Conservation (phyloP, 2,329 filamentous ascomycete species). For the Xenoacremonium recifei region DNA sequence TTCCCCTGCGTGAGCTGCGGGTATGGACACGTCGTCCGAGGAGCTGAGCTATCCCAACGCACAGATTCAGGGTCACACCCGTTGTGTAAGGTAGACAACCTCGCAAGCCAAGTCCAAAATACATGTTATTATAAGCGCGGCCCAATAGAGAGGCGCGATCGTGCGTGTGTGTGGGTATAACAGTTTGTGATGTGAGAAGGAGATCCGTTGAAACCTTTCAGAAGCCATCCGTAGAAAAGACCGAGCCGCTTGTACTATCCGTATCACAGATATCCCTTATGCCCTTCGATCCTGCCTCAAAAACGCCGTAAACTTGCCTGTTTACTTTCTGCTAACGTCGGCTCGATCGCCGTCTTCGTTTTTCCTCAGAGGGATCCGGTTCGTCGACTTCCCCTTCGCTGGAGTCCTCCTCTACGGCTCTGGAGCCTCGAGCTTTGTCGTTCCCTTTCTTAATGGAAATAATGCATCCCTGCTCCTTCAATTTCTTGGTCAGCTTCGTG, state of each 20-base stretch:
- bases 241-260: conserved; percentile 7
- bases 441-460: conserved; percentile 88
- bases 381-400: conserved; percentile 44
- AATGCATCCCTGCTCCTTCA: conserved; percentile 78
- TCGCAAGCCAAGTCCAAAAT: conserved; percentile 1
- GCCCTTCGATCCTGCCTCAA: conserved; percentile 2
- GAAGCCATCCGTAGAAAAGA: conserved; percentile 1
- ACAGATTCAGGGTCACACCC: no score
- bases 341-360: conserved; percentile 19
- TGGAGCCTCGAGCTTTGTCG: conserved; percentile 50
- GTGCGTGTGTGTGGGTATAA: conserved; percentile 19
- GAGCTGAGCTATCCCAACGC: no score
- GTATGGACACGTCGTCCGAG: not conserved
- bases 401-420: conserved; percentile 39
- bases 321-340: conserved; percentile 10
- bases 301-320: conserved; percentile 15
- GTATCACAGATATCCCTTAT: conserved; percentile 12
- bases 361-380: conserved; percentile 17
- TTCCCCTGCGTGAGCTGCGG: not conserved
- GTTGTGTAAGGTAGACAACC: no score
- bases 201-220: not conserved
- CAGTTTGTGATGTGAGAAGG: not conserved
- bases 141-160: conserved; percentile 9
- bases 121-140: not conserved
- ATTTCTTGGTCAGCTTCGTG: conserved; percentile 67